phyloP scores from a whole-genome alignment of 768 basidiomycete genomes.

The Russula griseocarnosa region DNA sequence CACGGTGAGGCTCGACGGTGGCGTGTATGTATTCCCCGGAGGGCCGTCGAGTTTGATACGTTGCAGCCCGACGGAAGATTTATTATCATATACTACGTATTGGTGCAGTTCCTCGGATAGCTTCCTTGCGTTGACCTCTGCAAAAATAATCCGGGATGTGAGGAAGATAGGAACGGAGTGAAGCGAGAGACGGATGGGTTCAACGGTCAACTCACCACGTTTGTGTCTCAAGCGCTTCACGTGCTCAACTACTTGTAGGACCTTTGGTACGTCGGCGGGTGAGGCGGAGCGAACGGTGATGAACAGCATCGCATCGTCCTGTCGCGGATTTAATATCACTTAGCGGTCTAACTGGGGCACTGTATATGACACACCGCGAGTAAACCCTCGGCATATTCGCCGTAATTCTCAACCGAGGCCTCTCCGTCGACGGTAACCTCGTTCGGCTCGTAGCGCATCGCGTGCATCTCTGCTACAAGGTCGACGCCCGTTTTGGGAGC shows the following conservation, averaged over 20 bases:
- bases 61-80: constrained; percentile 41
- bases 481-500: constrained; percentile 62
- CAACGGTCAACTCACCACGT: constrained; percentile 44
- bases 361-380: constrained; percentile 47
- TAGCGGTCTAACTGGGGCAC: too few relatives aligned
- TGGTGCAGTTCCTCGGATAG: constrained; percentile 62
- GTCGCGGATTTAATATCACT: neutral
- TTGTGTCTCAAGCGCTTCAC: constrained; percentile 74
- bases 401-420: constrained; percentile 62
- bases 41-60: constrained; percentile 61
- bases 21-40: constrained; percentile 47
- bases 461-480: constrained; percentile 69
- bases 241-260: constrained; percentile 75
- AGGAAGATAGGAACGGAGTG: neutral
- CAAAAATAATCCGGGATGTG: neutral
- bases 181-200: neutral
- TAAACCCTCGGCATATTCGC: constrained; percentile 57
- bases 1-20: constrained; percentile 63
- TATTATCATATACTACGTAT: constrained; percentile 69
- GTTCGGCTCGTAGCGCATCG: constrained; percentile 63
- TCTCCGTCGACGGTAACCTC: constrained; percentile 69
- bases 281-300: constrained; percentile 65
- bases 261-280: constrained; percentile 65
- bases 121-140: constrained; percentile 35
- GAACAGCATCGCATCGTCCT: constrained; percentile 82